Conservation (phyloP, 106 monocot species). For the Agapanthus africanus region DNA sequence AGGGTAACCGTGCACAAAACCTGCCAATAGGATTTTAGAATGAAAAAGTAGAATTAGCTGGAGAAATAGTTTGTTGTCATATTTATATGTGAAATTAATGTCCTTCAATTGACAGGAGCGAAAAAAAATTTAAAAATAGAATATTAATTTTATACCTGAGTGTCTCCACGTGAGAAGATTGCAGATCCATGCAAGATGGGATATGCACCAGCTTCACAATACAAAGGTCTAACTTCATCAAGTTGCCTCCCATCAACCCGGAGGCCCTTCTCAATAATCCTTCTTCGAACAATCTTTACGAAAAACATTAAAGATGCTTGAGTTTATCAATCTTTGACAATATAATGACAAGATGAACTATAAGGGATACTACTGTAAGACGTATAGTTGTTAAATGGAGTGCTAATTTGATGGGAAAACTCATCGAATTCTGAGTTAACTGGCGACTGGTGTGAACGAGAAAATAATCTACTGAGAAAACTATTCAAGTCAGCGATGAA, state of each 20-base stretch:
- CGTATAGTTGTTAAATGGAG: not conserved
- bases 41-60: not conserved
- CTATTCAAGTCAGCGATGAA: not conserved
- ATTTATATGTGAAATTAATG: not conserved
- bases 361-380: not conserved
- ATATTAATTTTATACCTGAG: slow-evolving; percentile 67
- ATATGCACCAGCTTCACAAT: slow-evolving; percentile 74
- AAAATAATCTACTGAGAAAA: slow-evolving; percentile 5
- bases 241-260: slow-evolving; percentile 94
- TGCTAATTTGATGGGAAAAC: not conserved
- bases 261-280: slow-evolving; percentile 82
- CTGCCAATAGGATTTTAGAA: slow-evolving; percentile 28
- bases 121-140: not conserved
- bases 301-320: not conserved
- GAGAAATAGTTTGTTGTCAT: slow-evolving; percentile 2
- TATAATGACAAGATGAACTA: not conserved
- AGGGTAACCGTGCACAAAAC: slow-evolving; percentile 95
- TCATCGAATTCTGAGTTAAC: not conserved
- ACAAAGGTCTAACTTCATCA: slow-evolving; percentile 85
- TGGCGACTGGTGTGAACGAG: not conserved
- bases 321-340: slow-evolving; percentile 3
- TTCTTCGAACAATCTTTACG: slow-evolving; percentile 70
- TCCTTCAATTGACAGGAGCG: not conserved
- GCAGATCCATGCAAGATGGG: slow-evolving; percentile 90
- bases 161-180: slow-evolving; percentile 87